phyloP scores from a whole-genome alignment of 2,329 filamentous ascomycete genomes.

The Pleurostoma richardsiae region DNA sequence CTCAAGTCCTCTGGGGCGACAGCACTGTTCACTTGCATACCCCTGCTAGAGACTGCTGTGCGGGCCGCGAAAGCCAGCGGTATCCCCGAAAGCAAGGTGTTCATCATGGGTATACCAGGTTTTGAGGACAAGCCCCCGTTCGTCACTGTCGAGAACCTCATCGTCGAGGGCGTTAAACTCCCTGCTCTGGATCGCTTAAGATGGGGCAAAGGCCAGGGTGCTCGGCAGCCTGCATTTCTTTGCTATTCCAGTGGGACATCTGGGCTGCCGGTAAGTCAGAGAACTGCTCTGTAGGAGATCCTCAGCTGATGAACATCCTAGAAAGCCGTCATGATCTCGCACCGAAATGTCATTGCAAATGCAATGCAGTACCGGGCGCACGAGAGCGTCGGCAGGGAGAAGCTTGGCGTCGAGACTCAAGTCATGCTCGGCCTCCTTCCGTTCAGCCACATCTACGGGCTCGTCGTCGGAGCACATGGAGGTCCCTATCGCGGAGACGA shows the following conservation, averaged over 20 bases:
- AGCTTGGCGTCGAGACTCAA: constrained; percentile 30
- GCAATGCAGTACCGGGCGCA: constrained; percentile 55
- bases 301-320: constrained; percentile 19
- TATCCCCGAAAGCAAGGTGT: constrained; percentile 60
- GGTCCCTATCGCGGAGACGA: constrained; percentile 66
- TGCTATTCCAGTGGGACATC: constrained; percentile 80
- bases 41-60: constrained; percentile 59
- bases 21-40: constrained; percentile 66
- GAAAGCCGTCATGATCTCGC: constrained; percentile 83
- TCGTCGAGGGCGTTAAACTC: constrained; percentile 53
- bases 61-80: constrained; percentile 58
- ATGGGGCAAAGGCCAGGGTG: constrained; percentile 61
- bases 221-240: constrained; percentile 66
- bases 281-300: no score
- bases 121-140: constrained; percentile 45
- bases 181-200: constrained; percentile 48
- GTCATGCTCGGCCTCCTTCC: constrained; percentile 65
- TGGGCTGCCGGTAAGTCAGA: constrained; percentile 58
- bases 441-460: constrained; percentile 75
- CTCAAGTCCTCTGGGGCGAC: constrained; percentile 64
- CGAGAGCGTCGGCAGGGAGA: constrained; percentile 29
- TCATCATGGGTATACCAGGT: constrained; percentile 64
- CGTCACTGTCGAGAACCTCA: constrained; percentile 62
- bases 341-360: constrained; percentile 75
- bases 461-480: constrained; percentile 65